Evolutionary conservation across 495 filamentous ascomycete genomes (phyloP).

Genomic region (Hypoxylon trugodes): DNA sequence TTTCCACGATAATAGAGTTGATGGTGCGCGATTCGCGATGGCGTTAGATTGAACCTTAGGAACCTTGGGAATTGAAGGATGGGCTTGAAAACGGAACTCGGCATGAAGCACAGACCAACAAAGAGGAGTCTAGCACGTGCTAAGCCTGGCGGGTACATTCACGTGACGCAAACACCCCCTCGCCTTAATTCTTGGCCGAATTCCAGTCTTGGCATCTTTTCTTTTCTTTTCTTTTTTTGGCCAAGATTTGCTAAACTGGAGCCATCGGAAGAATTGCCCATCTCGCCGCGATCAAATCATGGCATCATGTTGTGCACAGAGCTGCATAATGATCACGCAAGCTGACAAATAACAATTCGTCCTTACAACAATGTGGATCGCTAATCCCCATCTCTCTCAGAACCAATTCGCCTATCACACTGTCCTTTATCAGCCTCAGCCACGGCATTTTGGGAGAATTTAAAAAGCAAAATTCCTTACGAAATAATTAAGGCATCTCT

Average conservation of each 20-base stretch:
- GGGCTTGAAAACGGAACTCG: constrained; percentile 11
- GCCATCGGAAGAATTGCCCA: constrained; percentile 9
- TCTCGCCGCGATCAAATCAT: constrained; percentile 17
- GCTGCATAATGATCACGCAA: constrained; percentile 25
- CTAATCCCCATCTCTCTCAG: constrained; percentile 3
- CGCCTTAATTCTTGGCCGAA: constrained; percentile 16
- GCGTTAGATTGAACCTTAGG: neutral
- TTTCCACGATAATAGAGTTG: constrained; percentile 2
- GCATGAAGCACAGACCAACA: neutral
- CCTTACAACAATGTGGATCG: neutral
- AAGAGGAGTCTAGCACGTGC: constrained; percentile 9
- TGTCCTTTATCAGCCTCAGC: constrained; percentile 9
- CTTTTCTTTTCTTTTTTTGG: neutral
- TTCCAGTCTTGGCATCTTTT: neutral
- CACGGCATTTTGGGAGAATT: neutral
- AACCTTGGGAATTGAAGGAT: constrained; percentile 4
- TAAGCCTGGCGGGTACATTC: constrained; percentile 3
- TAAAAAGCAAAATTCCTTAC: neutral
- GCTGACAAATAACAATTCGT: neutral
- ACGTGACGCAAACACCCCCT: constrained; percentile 24
- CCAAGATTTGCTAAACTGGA: neutral
- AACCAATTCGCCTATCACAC: constrained; percentile 6
- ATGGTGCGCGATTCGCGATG: neutral
- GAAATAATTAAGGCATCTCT: too few relatives aligned
- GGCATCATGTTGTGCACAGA: constrained; percentile 19